Evolutionary conservation across 208 protist genomes (phyloP).

Genomic region (Trypanosoma rangeli): DNA sequence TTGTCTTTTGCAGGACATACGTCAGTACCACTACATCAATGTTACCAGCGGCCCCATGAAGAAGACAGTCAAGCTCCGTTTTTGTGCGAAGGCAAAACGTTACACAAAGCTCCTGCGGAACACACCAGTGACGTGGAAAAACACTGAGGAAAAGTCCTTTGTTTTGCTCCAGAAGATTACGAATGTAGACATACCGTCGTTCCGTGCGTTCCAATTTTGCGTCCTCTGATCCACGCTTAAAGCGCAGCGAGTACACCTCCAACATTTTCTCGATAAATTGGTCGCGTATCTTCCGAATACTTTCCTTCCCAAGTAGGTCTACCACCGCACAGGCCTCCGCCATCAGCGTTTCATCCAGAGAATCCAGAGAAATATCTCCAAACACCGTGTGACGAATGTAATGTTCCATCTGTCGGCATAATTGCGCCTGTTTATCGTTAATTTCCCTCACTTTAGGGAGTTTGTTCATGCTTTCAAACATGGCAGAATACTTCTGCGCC

Average conservation of each 20-base stretch:
- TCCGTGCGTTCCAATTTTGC: conserved; percentile 89
- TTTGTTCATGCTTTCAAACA: conserved; percentile 81
- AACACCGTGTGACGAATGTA: conserved; percentile 86
- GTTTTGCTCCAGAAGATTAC: conserved; percentile 79
- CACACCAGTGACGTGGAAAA: conserved; percentile 90
- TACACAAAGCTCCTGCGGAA: conserved; percentile 89
- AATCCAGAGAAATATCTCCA: conserved; percentile 65
- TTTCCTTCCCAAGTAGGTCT: conserved; percentile 83
- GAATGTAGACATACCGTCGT: conserved; percentile 90
- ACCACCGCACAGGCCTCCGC: conserved; percentile 86
- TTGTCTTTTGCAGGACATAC: conserved; percentile 91
- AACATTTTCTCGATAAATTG: conserved; percentile 87
- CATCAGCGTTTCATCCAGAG: conserved; percentile 74
- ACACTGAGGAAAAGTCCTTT: conserved; percentile 73
- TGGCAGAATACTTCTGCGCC: conserved; percentile 74
- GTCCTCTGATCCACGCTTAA: conserved; percentile 84
- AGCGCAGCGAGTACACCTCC: conserved; percentile 82
- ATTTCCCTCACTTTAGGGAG: conserved; percentile 89
- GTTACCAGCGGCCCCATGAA: conserved; percentile 51
- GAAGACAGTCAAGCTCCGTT: conserved; percentile 79
- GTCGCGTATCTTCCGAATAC: conserved; percentile 75
- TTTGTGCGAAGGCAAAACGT: conserved; percentile 92
- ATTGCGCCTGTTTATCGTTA: conserved; percentile 77
- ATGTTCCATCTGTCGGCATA: conserved; percentile 80
- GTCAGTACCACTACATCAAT: conserved; percentile 90